phyloP scores from a whole-genome alignment of 2,329 filamentous ascomycete genomes.

The Sporothrix inflata region DNA sequence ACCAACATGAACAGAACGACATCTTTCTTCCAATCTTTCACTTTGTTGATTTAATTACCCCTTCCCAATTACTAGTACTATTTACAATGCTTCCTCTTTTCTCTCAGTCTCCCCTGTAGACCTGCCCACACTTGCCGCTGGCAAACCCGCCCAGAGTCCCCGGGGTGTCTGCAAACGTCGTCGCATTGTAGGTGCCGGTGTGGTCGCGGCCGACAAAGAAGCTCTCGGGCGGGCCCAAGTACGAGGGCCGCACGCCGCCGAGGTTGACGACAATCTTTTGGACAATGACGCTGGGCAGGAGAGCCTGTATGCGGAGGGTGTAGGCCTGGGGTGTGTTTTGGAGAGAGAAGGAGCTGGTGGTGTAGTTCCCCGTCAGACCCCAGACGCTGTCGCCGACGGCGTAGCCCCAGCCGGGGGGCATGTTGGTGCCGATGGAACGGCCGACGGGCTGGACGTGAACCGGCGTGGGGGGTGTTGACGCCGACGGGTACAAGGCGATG shows the following conservation, averaged over 20 bases:
- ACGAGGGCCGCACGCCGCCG: conserved; percentile 58
- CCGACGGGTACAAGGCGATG: conserved; percentile 50
- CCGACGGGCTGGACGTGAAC: conserved; percentile 49
- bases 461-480: conserved; percentile 38
- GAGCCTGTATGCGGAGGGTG: conserved; percentile 54
- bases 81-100: conserved; percentile 38
- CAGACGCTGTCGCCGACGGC: conserved; percentile 53
- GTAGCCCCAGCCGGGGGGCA: conserved; percentile 49
- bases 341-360: conserved; percentile 50
- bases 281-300: conserved; percentile 57
- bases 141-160: conserved; percentile 31
- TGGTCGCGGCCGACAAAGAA: conserved; percentile 50
- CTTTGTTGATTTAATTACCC: too few relatives aligned
- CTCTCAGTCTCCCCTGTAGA: background rate
- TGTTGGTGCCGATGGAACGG: conserved; percentile 45
- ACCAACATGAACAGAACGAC: too few relatives aligned
- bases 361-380: conserved; percentile 50
- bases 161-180: conserved; percentile 42
- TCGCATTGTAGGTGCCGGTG: conserved; percentile 44
- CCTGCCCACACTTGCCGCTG: background rate
- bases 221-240: conserved; percentile 61
- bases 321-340: conserved; percentile 46
- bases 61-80: background rate
- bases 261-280: conserved; percentile 61
- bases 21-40: too few relatives aligned